A percentile compares a stretch with the other conserved stretches of the same genome.
These are phyloP conservation scores for Mentha longifolia DNA, from an alignment of 257 asterid genomes.

Conservation along the genomic window DNA sequence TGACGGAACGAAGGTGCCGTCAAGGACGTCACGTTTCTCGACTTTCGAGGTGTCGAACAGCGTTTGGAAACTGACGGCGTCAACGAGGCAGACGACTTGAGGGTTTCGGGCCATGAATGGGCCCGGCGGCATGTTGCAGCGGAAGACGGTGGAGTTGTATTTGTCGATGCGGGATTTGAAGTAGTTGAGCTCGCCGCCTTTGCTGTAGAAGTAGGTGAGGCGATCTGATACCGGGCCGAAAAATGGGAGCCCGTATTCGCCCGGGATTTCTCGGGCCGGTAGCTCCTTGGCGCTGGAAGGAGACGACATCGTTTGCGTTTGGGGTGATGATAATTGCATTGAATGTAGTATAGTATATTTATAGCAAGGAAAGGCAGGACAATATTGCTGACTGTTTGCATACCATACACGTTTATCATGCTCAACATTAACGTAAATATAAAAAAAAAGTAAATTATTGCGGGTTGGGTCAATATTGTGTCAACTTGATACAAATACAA, in stretches of 20 bases:
- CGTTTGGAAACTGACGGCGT: slow-evolving; percentile 63
- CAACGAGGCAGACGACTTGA: slow-evolving; percentile 59
- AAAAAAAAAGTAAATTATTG: too few relatives aligned
- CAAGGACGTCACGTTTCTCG: slow-evolving; percentile 69
- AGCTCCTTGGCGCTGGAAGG: not conserved
- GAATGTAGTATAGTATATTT: too few relatives aligned
- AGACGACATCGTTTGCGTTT: slow-evolving; percentile 7
- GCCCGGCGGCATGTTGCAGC: slow-evolving; percentile 76
- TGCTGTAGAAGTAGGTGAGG: slow-evolving; percentile 47
- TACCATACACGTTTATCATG: too few relatives aligned
- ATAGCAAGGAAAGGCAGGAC: too few relatives aligned
- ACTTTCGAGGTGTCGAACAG: slow-evolving; percentile 78
- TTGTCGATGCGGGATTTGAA: slow-evolving; percentile 49
- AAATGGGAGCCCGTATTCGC: slow-evolving; percentile 50
- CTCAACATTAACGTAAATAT: too few relatives aligned
- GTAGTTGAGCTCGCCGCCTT: slow-evolving; percentile 57
- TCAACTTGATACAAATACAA: too few relatives aligned
- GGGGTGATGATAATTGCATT: not conserved
- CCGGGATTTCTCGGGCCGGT: slow-evolving; percentile 52
- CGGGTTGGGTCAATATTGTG: too few relatives aligned
- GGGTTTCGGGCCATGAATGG: slow-evolving; percentile 52
- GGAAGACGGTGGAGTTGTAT: slow-evolving; percentile 55
- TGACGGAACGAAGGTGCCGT: slow-evolving; percentile 85
- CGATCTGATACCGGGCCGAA: slow-evolving; percentile 60
- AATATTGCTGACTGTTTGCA: too few relatives aligned